Evolutionary conservation across 140 eudicot species (phyloP), one percentile per base, ranked within the genome.

Genomic region (Senecio squalidus): DNA sequence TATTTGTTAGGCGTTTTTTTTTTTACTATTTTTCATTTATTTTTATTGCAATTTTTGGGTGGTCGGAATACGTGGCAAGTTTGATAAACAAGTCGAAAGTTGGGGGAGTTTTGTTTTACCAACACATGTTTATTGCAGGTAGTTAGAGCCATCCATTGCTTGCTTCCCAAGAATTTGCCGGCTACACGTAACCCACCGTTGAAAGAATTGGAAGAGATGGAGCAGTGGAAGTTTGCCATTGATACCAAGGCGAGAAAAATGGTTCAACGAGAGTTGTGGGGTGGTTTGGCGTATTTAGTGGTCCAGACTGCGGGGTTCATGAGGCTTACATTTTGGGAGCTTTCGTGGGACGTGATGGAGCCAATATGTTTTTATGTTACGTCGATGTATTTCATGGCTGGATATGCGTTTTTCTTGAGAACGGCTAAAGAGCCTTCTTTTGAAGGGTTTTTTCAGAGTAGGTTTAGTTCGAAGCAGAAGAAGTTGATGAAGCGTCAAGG

Each of bases 281-380:
- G 73, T 5, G 99, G 99, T 50, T 78, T 93, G 22, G 95, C 87
- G 9, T 82, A 65, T 72, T 69, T 93, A 15, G 56, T 88, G 64
- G 76, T 82, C 49, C 99, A 88, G 70, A 93, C 99, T 2, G 95
- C 85, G 0, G 94, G 78, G 21, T 93, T 93, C 84, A 88, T 93
- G 90, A 82, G 99, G 76, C 84, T 93, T 10, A 93, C 99, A 0
- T 93, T 93, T 61, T 93, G 99, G 99, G 99, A 93, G 48, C 94
- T 93, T 0, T 64, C 96, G 1, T 93, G 99, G 99, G 99, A 93
- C 46, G 99, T 93, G 8, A 93, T 93, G 99, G 99, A 93, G 28
- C 99, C 99, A 0, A 82, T 93, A 73, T 93, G 99, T 63, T 93
- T 93, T 78, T 93, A 79, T 34, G 96, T 84, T 0, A 84, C 99